Evolutionary conservation across 2,329 filamentous ascomycete species (phyloP).

Genomic region (Botrytis galanthina): DNA sequence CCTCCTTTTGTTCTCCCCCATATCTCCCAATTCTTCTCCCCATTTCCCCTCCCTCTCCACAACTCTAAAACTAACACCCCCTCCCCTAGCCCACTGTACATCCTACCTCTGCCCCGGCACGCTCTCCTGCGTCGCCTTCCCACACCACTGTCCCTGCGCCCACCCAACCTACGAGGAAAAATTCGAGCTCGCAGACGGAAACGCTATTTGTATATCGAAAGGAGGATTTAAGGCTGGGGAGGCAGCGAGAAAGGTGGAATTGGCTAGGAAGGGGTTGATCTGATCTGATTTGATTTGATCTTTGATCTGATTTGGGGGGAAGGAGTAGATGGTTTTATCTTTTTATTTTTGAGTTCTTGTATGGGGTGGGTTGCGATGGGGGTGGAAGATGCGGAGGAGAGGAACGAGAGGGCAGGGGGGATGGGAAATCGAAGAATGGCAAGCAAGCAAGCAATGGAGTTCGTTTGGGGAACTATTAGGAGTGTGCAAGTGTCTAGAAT

Average conservation of each 20-base stretch:
- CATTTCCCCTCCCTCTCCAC: background rate
- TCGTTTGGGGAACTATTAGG: background rate
- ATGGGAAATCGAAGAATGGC: no score
- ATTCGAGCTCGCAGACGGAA: conserved; percentile 69
- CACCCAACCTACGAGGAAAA: conserved; percentile 77
- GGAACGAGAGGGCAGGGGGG: background rate
- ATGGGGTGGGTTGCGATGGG: background rate
- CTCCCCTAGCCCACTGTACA: conserved; percentile 69
- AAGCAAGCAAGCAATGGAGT: background rate
- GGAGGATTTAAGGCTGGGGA: conserved; percentile 72
- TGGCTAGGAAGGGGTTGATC: conserved; percentile 75
- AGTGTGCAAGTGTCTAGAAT: no score
- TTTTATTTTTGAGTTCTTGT: background rate
- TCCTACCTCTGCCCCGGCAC: conserved; percentile 95
- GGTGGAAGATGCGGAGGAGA: background rate
- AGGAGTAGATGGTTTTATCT: background rate
- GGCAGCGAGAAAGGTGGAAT: conserved; percentile 71
- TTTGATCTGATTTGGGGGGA: background rate
- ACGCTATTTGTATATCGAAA: conserved; percentile 70
- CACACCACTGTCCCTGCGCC: conserved; percentile 93
- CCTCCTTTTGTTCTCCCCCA: background rate
- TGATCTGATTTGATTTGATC: conserved; percentile 41
- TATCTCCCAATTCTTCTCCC: background rate
- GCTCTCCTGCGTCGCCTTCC: conserved; percentile 91
- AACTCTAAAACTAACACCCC: background rate